These are phyloP conservation scores for Grosmannia huntii DNA, from an alignment of 2,329 filamentous ascomycete species.

Conservation along the genomic window DNA sequence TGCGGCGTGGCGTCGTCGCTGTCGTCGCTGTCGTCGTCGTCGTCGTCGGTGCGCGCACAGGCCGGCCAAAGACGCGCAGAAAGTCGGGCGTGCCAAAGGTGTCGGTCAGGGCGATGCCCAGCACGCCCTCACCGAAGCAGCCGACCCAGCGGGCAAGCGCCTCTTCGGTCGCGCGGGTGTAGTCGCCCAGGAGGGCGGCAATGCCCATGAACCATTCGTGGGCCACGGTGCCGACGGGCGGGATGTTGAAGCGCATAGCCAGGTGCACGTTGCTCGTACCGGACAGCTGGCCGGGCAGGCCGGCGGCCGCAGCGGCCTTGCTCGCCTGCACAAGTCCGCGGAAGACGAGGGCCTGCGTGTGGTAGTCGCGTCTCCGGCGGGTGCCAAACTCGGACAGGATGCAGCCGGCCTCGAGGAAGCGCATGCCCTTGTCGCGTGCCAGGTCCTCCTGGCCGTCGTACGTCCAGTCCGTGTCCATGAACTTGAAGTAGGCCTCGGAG, in stretches of 20 bases:
- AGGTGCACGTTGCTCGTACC: slow-evolving; percentile 96
- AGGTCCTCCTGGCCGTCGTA: slow-evolving; percentile 77
- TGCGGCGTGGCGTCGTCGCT: slow-evolving; percentile 18
- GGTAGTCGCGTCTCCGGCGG: slow-evolving; percentile 78
- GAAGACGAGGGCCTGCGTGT: slow-evolving; percentile 87
- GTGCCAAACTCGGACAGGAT: slow-evolving; percentile 91
- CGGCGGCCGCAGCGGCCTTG: slow-evolving; percentile 52
- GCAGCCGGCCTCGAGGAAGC: slow-evolving; percentile 70
- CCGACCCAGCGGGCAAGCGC: slow-evolving; percentile 81
- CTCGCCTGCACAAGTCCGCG: slow-evolving; percentile 70
- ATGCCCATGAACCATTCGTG: slow-evolving; percentile 99
- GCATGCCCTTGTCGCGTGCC: slow-evolving; percentile 68
- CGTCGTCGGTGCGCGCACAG: slow-evolving; percentile 32
- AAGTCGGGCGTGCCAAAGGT: slow-evolving; percentile 92
- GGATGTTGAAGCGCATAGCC: slow-evolving; percentile 79
- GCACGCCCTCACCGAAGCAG: slow-evolving; percentile 74
- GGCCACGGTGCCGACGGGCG: slow-evolving; percentile 76
- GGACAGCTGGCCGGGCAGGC: slow-evolving; percentile 58
- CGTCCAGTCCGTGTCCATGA: slow-evolving; percentile 86
- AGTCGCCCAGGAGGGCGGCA: slow-evolving; percentile 79
- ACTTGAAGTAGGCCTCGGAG: slow-evolving; percentile 95
- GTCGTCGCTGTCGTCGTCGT: slow-evolving; percentile 18
- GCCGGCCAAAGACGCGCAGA: slow-evolving; percentile 67
- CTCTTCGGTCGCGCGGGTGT: slow-evolving; percentile 69
- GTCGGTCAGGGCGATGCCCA: slow-evolving; percentile 85